Evolutionary conservation across 2,329 filamentous ascomycete genomes (phyloP).

Genomic region (Alternaria triticina): DNA sequence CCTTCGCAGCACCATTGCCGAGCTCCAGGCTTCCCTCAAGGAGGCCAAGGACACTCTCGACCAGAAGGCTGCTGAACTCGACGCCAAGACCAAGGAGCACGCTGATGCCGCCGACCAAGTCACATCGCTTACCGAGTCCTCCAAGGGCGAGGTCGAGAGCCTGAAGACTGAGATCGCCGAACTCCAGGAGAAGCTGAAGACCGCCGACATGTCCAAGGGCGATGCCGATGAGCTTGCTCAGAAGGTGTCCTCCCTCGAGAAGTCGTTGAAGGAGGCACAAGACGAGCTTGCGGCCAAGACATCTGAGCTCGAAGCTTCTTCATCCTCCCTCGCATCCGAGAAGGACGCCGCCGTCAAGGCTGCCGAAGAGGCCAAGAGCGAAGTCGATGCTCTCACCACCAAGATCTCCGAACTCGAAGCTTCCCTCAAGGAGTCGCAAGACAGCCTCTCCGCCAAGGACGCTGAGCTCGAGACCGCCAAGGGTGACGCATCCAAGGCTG

Average conservation of each 20-base stretch:
- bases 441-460: conserved; percentile 27
- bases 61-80: conserved; percentile 27
- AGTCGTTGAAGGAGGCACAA: conserved; percentile 35
- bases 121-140: conserved; percentile 22
- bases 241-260: conserved; percentile 37
- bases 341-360: conserved; percentile 31
- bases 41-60: conserved; percentile 25
- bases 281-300: conserved; percentile 30
- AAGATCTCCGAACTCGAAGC: conserved; percentile 38
- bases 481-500: conserved; percentile 21
- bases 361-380: conserved; percentile 32
- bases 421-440: conserved; percentile 31
- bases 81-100: conserved; percentile 26
- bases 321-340: conserved; percentile 25
- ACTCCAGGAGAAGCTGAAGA: conserved; percentile 31
- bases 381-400: conserved; percentile 26
- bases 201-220: conserved; percentile 31
- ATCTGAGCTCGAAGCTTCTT: conserved; percentile 28
- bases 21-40: conserved; percentile 34
- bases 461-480: conserved; percentile 26
- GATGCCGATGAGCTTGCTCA: conserved; percentile 33
- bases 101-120: conserved; percentile 19
- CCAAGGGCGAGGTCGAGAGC: conserved; percentile 29
- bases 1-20: conserved; percentile 32
- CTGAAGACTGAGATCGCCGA: conserved; percentile 33